These are phyloP conservation scores for Arabidopsis arenosa DNA, from an alignment of 345 rosid species.

Conservation along the genomic window DNA sequence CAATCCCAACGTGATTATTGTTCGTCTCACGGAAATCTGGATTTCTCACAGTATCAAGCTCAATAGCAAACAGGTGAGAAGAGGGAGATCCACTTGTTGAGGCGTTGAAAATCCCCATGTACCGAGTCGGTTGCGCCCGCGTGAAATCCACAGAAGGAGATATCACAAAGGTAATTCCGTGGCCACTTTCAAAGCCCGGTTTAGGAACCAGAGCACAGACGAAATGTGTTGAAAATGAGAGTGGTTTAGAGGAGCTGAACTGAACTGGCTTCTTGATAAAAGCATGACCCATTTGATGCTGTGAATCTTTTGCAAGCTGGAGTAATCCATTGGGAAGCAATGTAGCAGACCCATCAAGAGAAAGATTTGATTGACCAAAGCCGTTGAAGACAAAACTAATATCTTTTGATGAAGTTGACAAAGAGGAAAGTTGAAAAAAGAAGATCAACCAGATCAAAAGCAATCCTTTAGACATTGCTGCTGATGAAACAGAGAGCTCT, in stretches of 20 bases:
- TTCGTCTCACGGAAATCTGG: conserved; percentile 51
- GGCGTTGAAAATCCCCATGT: conserved; percentile 58
- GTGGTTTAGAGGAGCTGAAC: conserved; percentile 45
- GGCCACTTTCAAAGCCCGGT: conserved; percentile 36
- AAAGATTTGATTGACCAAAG: conserved; percentile 32
- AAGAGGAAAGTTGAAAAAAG: conserved; percentile 8
- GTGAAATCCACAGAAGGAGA: conserved; percentile 41
- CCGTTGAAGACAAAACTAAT: conserved; percentile 35
- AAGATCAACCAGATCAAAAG: conserved; percentile 20
- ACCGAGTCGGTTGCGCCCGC: conserved; percentile 26
- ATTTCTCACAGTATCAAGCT: conserved; percentile 57
- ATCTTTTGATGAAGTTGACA: conserved; percentile 30
- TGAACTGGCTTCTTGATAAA: conserved; percentile 58
- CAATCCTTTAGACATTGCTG: conserved; percentile 31
- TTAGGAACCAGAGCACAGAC: conserved; percentile 51
- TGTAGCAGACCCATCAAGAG: conserved; percentile 35
- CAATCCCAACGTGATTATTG: conserved; percentile 70
- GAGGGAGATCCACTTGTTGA: conserved; percentile 36
- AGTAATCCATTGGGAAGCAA: conserved; percentile 57
- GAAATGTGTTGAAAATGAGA: conserved; percentile 51
- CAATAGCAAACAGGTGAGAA: conserved; percentile 60
- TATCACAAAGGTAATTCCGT: conserved; percentile 54
- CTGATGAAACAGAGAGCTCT: conserved; percentile 18
- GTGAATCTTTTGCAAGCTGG: conserved; percentile 53
- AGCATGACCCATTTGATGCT: conserved; percentile 70